Evolutionary conservation across 108 stramenopile species (phyloP).

Genomic region (Nitzschia sp.): DNA sequence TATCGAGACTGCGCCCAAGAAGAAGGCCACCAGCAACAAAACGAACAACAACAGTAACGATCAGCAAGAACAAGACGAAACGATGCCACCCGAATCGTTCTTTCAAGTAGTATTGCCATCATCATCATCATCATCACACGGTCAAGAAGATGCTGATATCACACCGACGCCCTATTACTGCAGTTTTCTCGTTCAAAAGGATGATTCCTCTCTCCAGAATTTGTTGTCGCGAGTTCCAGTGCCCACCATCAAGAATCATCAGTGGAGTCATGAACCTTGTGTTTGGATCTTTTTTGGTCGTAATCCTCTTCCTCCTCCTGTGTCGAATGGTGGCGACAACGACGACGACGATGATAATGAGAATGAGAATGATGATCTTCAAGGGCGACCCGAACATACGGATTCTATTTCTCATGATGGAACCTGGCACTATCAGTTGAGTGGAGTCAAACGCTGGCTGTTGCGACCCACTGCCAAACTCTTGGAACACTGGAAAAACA

Average conservation of each 20-base stretch:
- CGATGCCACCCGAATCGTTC: not conserved
- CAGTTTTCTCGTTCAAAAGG: slow-evolving; percentile 81
- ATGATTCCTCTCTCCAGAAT: slow-evolving; percentile 27
- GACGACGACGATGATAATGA: not conserved
- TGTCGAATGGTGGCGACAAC: not conserved
- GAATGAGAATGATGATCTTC: slow-evolving; percentile 25
- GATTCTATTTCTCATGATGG: slow-evolving; percentile 88
- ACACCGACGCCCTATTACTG: slow-evolving; percentile 47
- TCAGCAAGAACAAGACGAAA: not conserved
- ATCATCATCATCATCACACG: not conserved
- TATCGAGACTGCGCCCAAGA: slow-evolving; percentile 44
- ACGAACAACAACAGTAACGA: slow-evolving; percentile 33
- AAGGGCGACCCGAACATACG: slow-evolving; percentile 85
- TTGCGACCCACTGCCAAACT: slow-evolving; percentile 74
- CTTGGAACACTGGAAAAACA: slow-evolving; percentile 33
- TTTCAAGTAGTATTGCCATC: not conserved
- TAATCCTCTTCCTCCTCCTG: slow-evolving; percentile 22
- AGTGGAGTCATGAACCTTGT: slow-evolving; percentile 45
- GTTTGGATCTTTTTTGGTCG: slow-evolving; percentile 69
- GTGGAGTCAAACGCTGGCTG: slow-evolving; percentile 75
- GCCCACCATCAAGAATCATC: slow-evolving; percentile 37
- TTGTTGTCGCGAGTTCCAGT: slow-evolving; percentile 52
- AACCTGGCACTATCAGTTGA: slow-evolving; percentile 88
- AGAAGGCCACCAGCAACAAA: slow-evolving; percentile 9
- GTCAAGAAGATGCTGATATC: no score